Conservation (phyloP, 441 rosid genomes). For the Metrosideros polymorpha region DNA sequence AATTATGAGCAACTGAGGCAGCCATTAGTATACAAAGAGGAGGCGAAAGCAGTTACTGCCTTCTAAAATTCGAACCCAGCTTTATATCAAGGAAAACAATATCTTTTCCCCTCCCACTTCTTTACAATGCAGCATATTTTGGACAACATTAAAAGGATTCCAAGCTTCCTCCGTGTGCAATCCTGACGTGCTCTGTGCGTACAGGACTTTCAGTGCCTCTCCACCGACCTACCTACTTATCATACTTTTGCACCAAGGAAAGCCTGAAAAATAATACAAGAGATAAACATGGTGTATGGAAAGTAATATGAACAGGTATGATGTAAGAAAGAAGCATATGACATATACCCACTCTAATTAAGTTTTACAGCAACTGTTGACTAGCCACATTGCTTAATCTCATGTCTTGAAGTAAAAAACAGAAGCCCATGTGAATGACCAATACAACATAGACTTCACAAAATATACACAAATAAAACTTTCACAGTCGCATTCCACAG, state of each 20-base stretch:
- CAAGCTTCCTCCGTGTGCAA: constrained; percentile 3
- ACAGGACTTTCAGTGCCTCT: background rate
- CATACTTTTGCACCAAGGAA: constrained; percentile 46
- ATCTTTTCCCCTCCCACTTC: constrained; percentile 19
- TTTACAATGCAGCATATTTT: constrained; percentile 27
- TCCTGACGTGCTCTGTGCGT: constrained; percentile 2
- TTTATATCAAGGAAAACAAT: constrained; percentile 8
- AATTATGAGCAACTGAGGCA: constrained; percentile 19
- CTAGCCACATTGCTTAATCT: background rate
- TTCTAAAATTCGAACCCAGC: constrained; percentile 17
- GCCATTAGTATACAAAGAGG: constrained; percentile 20
- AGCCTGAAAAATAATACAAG: constrained; percentile 23
- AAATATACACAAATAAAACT: background rate
- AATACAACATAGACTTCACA: background rate
- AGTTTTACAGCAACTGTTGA: background rate
- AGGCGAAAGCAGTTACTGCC: constrained; percentile 9
- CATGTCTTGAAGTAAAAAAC: background rate
- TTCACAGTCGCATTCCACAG: background rate
- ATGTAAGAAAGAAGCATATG: background rate
- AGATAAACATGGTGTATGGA: background rate
- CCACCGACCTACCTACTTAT: constrained; percentile 7
- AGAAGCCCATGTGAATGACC: background rate
- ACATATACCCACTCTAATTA: background rate
- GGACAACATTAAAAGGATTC: constrained; percentile 15
- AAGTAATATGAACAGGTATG: background rate